phyloP scores from a whole-genome alignment of 2,329 filamentous ascomycete genomes.

The Talaromyces sp. region DNA sequence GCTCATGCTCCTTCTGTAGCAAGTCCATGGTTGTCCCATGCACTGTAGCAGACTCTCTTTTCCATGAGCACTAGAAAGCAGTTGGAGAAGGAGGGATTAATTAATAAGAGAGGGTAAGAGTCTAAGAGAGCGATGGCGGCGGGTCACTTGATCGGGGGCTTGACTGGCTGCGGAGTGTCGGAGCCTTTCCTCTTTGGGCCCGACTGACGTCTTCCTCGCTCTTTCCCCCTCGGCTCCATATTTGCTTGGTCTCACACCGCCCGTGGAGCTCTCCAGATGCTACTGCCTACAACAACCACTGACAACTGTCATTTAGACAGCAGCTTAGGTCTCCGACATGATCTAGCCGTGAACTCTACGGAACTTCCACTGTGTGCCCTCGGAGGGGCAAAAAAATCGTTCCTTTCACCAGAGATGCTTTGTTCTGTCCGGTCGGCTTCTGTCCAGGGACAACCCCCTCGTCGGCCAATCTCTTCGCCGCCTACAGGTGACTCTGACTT shows the following conservation, averaged over 20 bases:
- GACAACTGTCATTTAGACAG: background rate
- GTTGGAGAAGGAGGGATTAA: background rate
- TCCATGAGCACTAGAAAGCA: background rate
- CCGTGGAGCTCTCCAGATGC: conserved; percentile 7
- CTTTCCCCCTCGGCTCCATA: conserved; percentile 5
- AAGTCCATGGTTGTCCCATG: conserved; percentile 53
- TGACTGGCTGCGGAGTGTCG: background rate
- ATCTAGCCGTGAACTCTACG: background rate
- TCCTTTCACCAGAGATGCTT: conserved; percentile 29
- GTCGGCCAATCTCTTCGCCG: conserved; percentile 26
- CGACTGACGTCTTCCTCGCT: conserved; percentile 3
- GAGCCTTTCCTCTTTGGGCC: conserved; percentile 1
- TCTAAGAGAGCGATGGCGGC: conserved; percentile 1
- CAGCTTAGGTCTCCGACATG: background rate
- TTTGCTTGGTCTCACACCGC: background rate
- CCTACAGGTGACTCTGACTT: conserved; percentile 24
- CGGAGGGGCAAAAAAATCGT: background rate
- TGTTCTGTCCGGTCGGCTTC: conserved; percentile 25
- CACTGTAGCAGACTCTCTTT: conserved; percentile 6
- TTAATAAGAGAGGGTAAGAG: background rate
- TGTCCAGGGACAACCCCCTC: conserved; percentile 30
- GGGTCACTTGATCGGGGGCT: conserved; percentile 4
- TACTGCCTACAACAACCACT: background rate
- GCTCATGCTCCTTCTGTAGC: conserved; percentile 71
- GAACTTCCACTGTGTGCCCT: background rate